These are phyloP conservation scores for Sungouiella thailandica DNA, from an alignment of 805 yeast species.

Conservation along the genomic window DNA sequence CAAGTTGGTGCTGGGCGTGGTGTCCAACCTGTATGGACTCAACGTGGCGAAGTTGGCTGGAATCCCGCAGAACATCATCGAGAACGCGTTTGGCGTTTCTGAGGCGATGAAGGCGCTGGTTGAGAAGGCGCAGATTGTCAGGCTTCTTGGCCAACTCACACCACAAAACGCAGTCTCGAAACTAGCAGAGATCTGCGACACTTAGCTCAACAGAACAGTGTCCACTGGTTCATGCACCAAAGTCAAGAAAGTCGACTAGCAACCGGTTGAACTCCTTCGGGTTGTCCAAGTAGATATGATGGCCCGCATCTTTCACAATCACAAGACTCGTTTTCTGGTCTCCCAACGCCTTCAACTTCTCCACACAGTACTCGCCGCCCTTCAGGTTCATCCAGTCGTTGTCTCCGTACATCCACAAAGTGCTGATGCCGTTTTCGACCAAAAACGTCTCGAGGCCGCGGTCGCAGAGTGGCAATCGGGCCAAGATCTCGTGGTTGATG, in stretches of 20 bases:
- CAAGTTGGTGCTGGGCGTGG: constrained; percentile 32
- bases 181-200: neutral
- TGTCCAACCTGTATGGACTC: constrained; percentile 68
- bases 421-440: constrained; percentile 17
- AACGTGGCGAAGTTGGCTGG: constrained; percentile 80
- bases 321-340: constrained; percentile 13
- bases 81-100: constrained; percentile 39
- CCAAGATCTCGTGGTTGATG: constrained; percentile 36
- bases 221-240: no score
- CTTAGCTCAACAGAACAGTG: no score
- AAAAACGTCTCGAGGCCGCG: constrained; percentile 32
- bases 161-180: neutral
- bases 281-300: constrained; percentile 39
- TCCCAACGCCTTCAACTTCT: constrained; percentile 18
- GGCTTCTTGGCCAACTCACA: neutral
- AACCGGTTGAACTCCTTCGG: constrained; percentile 26
- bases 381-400: constrained; percentile 40
- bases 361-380: constrained; percentile 32
- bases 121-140: constrained; percentile 13
- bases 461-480: constrained; percentile 36
- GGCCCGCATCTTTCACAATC: constrained; percentile 34
- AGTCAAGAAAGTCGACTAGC: constrained; percentile 22
- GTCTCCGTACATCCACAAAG: constrained; percentile 37
- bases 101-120: constrained; percentile 23
- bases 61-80: constrained; percentile 44